Evolutionary conservation across 2,329 filamentous ascomycete species (phyloP), one percentile per base, ranked within the genome.

Genomic region (Exophiala spinifera): DNA sequence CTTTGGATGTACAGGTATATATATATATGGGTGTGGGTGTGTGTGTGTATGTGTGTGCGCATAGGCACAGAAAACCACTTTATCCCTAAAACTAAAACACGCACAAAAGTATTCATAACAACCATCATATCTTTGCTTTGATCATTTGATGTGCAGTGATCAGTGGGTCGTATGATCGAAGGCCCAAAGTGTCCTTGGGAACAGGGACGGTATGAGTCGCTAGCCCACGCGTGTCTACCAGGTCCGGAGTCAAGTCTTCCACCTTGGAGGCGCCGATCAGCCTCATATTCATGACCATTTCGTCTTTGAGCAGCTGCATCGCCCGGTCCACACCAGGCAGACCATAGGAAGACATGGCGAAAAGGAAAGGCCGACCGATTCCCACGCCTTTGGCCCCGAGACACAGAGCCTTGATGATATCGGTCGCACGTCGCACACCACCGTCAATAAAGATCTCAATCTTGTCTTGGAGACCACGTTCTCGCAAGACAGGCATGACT

Each of bases 241-340:
- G 74, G 21, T 84, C 85, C 0, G 91, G 87, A 59, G 88, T 89
- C 59, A 99, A 74, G 63, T 99, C 85, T 33, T 84, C 83, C 28
- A 99, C 72, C 56, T 74, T 85, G 17, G 79, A 82, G 55, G 85
- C 88, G 8, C 94, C 94, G 63, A 99, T 90, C 60, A 99, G 76
- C 5, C 94, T 84, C 94, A 99, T 97, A 68, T 92, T 94, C 92
- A 97, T 97, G 76, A 95, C 91, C 83, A 99, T 89, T 79, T 99
- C 94, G 67, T 97, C 94, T 75, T 89, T 91, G 63, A 96, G 80
- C 55, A 96, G 76, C 72, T 91, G 87, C 87, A 97, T 96, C 28
- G 94, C 94, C 31, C 89, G 82, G 67, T 95, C 89, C 17, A 97
- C 92, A 60, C 94, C 94, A 2, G 86, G 79, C 56, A 89, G 75